A percentile compares a stretch with the other conserved stretches of the same genome.
Conservation (phyloP, 2,329 filamentous ascomycete genomes). For the Trichocomaceae sp. region DNA sequence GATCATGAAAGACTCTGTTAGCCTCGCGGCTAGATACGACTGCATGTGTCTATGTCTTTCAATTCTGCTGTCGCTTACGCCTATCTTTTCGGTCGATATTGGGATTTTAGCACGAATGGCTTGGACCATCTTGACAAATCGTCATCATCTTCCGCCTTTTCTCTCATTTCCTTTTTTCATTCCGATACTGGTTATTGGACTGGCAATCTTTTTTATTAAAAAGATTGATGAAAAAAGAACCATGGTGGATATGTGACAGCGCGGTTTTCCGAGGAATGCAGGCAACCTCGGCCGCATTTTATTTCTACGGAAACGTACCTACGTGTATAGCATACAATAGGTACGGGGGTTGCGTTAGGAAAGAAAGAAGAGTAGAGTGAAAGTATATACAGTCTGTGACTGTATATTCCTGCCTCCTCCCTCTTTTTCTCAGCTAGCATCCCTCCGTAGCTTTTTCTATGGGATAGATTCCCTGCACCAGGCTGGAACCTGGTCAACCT, state of each 20-base stretch:
- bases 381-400: constrained; percentile 3
- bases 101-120: not conserved
- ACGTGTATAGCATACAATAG: not conserved
- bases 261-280: not conserved
- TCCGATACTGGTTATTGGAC: constrained; percentile 9
- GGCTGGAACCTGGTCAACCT: not conserved
- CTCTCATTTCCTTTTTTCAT: not conserved
- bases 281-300: constrained; percentile 5
- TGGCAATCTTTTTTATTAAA: constrained; percentile 10
- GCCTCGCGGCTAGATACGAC: constrained; percentile 45
- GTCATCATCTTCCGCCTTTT: not conserved
- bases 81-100: not conserved
- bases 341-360: not conserved
- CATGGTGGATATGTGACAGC: constrained; percentile 6
- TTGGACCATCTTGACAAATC: not conserved
- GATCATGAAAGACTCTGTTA: constrained; percentile 38
- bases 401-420: not conserved
- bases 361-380: not conserved
- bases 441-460: not conserved
- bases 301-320: not conserved
- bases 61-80: constrained; percentile 25
- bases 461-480: not conserved
- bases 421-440: not conserved
- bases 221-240: constrained; percentile 3
- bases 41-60: constrained; percentile 31